Base-by-base conservation (phyloP, 306 rosid species). In the Ceratonia siliqua region DNA sequence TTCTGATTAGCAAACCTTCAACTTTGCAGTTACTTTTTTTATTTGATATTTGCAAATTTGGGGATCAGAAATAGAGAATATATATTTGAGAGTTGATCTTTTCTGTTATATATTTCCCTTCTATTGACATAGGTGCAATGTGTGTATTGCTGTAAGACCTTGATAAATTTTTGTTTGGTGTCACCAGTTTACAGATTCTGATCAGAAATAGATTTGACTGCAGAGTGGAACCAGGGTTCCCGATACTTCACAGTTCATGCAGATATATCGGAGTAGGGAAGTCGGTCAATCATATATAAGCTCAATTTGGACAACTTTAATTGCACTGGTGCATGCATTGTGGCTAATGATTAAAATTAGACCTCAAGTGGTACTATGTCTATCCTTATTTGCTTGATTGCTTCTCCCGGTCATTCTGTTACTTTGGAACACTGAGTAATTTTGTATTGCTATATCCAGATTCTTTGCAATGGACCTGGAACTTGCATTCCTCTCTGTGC, bases 381-480 rank as follows among this genome's bases (percentile, higher is more conserved):
- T 68, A 39, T 70, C 73, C 63, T 62, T 52, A 5, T 66, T 54
- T 38, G 30, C 49, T 62, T 10, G 48, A 62, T 38, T 35, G 20
- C 17, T 57, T 38, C 69, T 30, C 15, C 32, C 33, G 43, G 41
- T 48, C 36, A 35, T 71, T 61, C 50, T 56, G 13, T 50, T 68
- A 66, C 54, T 53, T 54, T 70, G 74, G 39, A 54, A 70, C 43
- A 45, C 57, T 64, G 17, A 62, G 6, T 57, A 20, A 68, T 22
- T 43, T 8, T 54, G 17, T 76, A 1, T 72, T 73, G 58, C 35
- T 72, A 45, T 54, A 48, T 78, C 54, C 86, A 93, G 98, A 87
- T 91, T 85, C 92, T 93, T 54, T 91, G 98, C 85, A 93, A 93
- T 53, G 98, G 98, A 73, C 97, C 96, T 28, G 98, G 98, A 79